These are phyloP conservation scores for Colletotrichum costaricense DNA, from an alignment of 2,329 filamentous ascomycete genomes.

Conservation along the genomic window DNA sequence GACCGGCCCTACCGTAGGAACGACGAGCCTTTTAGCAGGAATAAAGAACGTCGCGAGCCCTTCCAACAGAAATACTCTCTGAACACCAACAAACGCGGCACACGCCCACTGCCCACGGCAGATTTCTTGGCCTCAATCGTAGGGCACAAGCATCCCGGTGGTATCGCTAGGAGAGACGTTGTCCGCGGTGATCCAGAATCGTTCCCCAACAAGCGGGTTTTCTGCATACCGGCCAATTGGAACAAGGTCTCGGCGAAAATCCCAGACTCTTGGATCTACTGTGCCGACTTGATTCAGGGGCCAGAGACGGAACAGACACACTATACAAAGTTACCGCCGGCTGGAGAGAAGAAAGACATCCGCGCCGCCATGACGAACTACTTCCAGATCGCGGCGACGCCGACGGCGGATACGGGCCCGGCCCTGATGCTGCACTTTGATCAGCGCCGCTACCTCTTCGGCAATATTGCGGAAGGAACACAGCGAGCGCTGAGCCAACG, in stretches of 20 bases:
- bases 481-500: conserved; percentile 81
- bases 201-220: not conserved
- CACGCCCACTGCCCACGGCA: not conserved
- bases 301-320: not conserved
- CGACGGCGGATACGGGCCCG: conserved; percentile 90
- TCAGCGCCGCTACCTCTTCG: conserved; percentile 85
- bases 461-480: conserved; percentile 83
- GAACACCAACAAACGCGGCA: not conserved
- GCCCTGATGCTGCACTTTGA: conserved; percentile 83
- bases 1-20: too few relatives aligned
- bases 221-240: not conserved
- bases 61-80: not conserved
- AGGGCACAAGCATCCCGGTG: not conserved
- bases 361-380: conserved; percentile 74
- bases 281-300: not conserved
- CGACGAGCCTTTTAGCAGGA: too few relatives aligned
- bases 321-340: not conserved
- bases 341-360: not conserved
- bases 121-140: not conserved
- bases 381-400: conserved; percentile 81
- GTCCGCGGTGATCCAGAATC: conserved; percentile 1
- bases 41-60: too few relatives aligned
- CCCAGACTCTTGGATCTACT: not conserved
- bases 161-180: too few relatives aligned
- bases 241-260: not conserved